phyloP scores from a whole-genome alignment of 495 filamentous ascomycete genomes.

The Cairneyella variabilis region DNA sequence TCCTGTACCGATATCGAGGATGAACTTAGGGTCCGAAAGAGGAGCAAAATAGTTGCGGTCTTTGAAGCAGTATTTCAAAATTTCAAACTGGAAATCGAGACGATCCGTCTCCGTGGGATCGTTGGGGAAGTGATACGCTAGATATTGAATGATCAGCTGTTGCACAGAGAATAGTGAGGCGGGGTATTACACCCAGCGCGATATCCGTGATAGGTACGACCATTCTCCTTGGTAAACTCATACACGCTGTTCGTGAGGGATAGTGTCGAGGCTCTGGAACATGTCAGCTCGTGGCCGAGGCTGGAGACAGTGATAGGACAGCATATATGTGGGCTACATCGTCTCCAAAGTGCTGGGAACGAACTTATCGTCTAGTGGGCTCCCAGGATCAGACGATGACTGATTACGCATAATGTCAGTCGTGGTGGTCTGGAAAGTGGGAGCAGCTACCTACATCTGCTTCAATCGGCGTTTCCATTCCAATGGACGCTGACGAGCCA shows the following conservation, averaged over 20 bases:
- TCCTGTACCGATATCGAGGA: slow-evolving; percentile 75
- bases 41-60: slow-evolving; percentile 56
- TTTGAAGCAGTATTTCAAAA: slow-evolving; percentile 50
- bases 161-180: too few relatives aligned
- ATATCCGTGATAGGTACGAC: slow-evolving; percentile 60
- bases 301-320: too few relatives aligned
- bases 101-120: slow-evolving; percentile 50
- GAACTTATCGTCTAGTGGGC: too few relatives aligned
- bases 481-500: neutral
- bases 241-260: slow-evolving; percentile 34
- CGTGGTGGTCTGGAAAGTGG: too few relatives aligned
- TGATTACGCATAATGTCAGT: too few relatives aligned
- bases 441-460: slow-evolving; percentile 1
- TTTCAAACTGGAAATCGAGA: slow-evolving; percentile 56
- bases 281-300: too few relatives aligned
- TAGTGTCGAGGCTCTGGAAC: too few relatives aligned
- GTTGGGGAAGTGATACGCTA: slow-evolving; percentile 57
- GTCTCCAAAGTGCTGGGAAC: too few relatives aligned
- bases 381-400: too few relatives aligned
- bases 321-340: too few relatives aligned
- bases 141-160: too few relatives aligned
- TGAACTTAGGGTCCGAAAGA: slow-evolving; percentile 45
- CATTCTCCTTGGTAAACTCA: slow-evolving; percentile 53
- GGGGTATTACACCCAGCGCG: slow-evolving; percentile 36
- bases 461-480: slow-evolving; percentile 7